phyloP scores from a whole-genome alignment of 2,329 filamentous ascomycete species.

The Emergomyces africanus region DNA sequence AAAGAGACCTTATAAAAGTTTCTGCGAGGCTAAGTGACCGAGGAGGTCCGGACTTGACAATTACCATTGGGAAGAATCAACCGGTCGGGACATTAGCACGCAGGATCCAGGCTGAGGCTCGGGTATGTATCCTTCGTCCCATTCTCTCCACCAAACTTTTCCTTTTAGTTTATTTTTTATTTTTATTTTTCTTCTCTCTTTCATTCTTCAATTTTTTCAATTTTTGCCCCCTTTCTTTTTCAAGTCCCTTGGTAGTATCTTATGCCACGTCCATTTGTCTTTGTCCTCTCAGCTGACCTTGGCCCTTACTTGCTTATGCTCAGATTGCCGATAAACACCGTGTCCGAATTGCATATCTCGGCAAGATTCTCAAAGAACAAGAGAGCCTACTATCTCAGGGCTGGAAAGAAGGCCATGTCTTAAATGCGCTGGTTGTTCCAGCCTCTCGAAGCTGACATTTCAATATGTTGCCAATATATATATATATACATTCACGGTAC shows the following conservation, averaged over 20 bases:
- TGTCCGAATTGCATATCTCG: constrained; percentile 66
- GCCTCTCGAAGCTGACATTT: constrained; percentile 4
- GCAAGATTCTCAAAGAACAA: constrained; percentile 62
- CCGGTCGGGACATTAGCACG: constrained; percentile 50
- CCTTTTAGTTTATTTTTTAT: background rate
- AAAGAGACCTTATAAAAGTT: constrained; percentile 44
- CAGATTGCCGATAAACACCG: constrained; percentile 47
- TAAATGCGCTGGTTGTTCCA: constrained; percentile 56
- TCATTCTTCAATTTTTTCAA: no score
- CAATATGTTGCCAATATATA: background rate
- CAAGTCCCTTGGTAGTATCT: background rate
- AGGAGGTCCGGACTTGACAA: constrained; percentile 47
- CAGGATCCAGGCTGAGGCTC: constrained; percentile 50
- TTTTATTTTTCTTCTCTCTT: no score
- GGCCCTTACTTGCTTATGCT: background rate
- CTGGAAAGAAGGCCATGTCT: constrained; percentile 61
- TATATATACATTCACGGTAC: no score
- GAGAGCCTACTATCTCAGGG: constrained; percentile 54
- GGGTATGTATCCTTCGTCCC: constrained; percentile 36
- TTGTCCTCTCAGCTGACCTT: constrained; percentile 3
- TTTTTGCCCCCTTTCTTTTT: no score
- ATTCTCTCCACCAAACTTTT: background rate
- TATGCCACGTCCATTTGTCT: background rate
- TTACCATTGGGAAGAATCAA: constrained; percentile 48
- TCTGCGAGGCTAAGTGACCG: constrained; percentile 54